Conservation (phyloP, 23 red algal genomes). For the Gracilaria caudata region DNA sequence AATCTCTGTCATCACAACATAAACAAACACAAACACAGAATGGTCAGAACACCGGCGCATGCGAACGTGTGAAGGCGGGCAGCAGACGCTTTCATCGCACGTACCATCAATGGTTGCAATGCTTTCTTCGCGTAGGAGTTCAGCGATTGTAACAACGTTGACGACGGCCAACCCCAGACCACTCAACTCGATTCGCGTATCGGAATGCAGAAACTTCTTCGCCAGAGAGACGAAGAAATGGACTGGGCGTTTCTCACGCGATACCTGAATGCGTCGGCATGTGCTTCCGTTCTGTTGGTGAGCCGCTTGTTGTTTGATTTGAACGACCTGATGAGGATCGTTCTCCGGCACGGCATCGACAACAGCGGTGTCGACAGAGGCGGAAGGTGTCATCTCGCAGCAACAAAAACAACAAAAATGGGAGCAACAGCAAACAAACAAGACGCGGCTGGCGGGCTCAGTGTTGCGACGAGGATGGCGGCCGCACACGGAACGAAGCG, state of each 20-base stretch:
- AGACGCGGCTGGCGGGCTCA: too few species aligned
- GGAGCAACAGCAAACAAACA: neutral
- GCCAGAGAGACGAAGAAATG: constrained; percentile 76
- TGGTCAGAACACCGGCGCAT: too few species aligned
- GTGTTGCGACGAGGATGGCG: neutral
- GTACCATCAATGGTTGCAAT: constrained; percentile 66
- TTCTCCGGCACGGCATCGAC: neutral
- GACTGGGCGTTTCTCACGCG: constrained; percentile 71
- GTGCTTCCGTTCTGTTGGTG: neutral
- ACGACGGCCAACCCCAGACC: constrained; percentile 80
- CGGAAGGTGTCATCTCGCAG: neutral
- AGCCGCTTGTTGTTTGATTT: neutral
- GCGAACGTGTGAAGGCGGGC: neutral
- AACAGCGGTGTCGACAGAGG: neutral
- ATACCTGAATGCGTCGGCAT: constrained; percentile 78
- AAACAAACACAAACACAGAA: neutral
- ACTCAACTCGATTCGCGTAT: constrained; percentile 78
- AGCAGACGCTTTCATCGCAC: neutral
- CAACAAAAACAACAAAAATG: neutral
- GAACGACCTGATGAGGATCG: neutral
- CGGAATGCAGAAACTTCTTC: constrained; percentile 75
- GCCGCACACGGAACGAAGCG: neutral
- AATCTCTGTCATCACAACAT: constrained; percentile 26
- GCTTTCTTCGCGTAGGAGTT: constrained; percentile 54
- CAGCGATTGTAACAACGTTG: constrained; percentile 78